These are phyloP conservation scores for Plicaturopsis crispa DNA, from an alignment of 768 basidiomycete genomes.

Conservation along the genomic window DNA sequence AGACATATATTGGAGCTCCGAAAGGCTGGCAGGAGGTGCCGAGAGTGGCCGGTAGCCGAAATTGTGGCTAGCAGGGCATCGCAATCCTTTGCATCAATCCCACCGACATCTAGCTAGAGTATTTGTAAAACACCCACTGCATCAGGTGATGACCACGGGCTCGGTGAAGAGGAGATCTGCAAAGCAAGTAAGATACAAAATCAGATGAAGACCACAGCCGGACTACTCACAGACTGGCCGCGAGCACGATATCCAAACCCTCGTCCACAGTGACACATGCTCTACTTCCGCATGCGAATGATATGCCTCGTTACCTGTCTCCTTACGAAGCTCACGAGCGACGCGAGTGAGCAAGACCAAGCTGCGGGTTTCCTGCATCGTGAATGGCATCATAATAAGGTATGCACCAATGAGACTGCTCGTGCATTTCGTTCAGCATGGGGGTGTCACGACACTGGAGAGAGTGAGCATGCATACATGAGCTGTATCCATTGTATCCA, in stretches of 20 bases:
- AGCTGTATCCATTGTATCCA: conserved; percentile 57
- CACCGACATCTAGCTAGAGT: no score
- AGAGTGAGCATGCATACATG: conserved; percentile 22
- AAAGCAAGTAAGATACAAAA: conserved; percentile 3
- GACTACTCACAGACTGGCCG: conserved; percentile 38
- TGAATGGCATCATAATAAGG: conserved; percentile 26
- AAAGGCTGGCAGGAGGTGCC: no score
- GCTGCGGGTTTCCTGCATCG: conserved; percentile 47
- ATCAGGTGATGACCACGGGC: no score
- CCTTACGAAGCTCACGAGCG: conserved; percentile 38
- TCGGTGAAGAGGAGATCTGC: conserved; percentile 29
- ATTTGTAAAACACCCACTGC: no score
- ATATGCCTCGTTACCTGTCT: conserved; percentile 38
- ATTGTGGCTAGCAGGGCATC: no score
- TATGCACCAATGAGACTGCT: conserved; percentile 31
- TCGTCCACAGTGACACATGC: conserved; percentile 26
- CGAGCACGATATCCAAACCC: conserved; percentile 41
- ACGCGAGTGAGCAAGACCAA: conserved; percentile 43
- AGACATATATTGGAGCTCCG: no score
- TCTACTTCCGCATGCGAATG: conserved; percentile 37
- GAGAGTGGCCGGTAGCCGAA: no score
- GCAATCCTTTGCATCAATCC: no score
- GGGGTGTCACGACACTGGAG: not conserved
- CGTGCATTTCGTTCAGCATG: conserved; percentile 1
- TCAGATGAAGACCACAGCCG: not conserved